Evolutionary conservation across 2,329 filamentous ascomycete genomes (phyloP).

Genomic region (Bisporella sp.): DNA sequence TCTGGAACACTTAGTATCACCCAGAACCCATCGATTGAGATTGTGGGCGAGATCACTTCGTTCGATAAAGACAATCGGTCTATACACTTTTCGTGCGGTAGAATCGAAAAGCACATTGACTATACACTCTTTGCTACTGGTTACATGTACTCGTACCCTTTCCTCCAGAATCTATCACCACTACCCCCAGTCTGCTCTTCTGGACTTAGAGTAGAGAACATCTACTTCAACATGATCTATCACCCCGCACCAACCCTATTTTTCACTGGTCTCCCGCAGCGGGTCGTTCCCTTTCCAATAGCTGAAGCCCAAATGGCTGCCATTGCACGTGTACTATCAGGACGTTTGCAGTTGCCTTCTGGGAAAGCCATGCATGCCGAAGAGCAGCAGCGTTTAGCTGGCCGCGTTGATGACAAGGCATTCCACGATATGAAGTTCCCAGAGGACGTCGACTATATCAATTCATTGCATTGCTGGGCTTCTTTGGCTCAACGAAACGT

Average conservation of each 20-base stretch:
- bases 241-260: slow-evolving; percentile 69
- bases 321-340: slow-evolving; percentile 70
- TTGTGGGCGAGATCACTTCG: slow-evolving; percentile 48
- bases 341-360: slow-evolving; percentile 58
- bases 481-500: neutral
- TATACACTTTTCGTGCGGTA: slow-evolving; percentile 60
- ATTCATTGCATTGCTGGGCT: slow-evolving; percentile 57
- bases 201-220: slow-evolving; percentile 61
- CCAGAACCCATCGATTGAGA: neutral
- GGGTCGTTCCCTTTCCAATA: slow-evolving; percentile 82
- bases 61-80: slow-evolving; percentile 47
- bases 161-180: slow-evolving; percentile 44
- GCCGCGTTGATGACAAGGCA: slow-evolving; percentile 36
- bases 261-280: slow-evolving; percentile 69
- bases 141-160: slow-evolving; percentile 80
- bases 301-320: slow-evolving; percentile 74
- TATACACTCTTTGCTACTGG: slow-evolving; percentile 81
- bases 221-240: slow-evolving; percentile 77
- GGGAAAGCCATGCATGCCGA: slow-evolving; percentile 59
- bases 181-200: slow-evolving; percentile 49
- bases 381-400: slow-evolving; percentile 41
- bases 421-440: slow-evolving; percentile 46
- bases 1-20: neutral
- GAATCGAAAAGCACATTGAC: slow-evolving; percentile 61
- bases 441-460: slow-evolving; percentile 63